Conservation (phyloP, 768 basidiomycete genomes). For the Asterophora lycoperdoides region DNA sequence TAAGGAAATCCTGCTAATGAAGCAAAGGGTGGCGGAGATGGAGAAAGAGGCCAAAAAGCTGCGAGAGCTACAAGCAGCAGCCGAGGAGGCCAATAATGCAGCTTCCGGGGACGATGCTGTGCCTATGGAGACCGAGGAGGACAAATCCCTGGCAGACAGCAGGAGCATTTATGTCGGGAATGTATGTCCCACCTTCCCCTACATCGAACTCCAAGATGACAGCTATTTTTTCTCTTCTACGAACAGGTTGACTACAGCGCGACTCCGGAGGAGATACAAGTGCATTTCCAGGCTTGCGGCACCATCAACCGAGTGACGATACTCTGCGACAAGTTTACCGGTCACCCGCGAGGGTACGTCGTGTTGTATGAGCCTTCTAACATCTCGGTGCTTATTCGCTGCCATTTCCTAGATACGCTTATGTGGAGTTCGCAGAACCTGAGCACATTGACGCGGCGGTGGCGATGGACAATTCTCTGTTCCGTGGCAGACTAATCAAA, state of each 20-base stretch:
- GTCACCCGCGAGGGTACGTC: constrained; percentile 92
- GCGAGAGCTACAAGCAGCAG: constrained; percentile 80
- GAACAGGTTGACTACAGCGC: constrained; percentile 92
- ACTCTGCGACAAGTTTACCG: constrained; percentile 98
- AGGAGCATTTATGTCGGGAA: constrained; percentile 96
- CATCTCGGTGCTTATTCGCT: neutral
- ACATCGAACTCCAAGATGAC: constrained; percentile 5
- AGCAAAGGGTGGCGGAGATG: constrained; percentile 91
- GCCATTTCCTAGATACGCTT: constrained; percentile 72
- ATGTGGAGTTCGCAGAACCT: constrained; percentile 96
- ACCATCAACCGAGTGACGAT: constrained; percentile 99
- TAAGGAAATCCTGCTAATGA: constrained; percentile 90
- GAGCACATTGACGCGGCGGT: constrained; percentile 87
- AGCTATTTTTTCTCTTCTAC: neutral
- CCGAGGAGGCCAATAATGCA: constrained; percentile 49
- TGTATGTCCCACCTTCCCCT: constrained; percentile 47
- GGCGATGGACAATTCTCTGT: constrained; percentile 93
- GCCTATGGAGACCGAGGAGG: constrained; percentile 80
- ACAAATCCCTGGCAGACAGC: constrained; percentile 72
- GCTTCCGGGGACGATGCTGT: constrained; percentile 44
- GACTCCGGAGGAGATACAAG: constrained; percentile 97
- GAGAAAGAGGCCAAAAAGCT: constrained; percentile 86
- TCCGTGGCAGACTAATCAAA: constrained; percentile 90
- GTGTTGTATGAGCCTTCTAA: constrained; percentile 2
- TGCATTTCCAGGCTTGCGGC: constrained; percentile 95